A percentile compares a stretch with the other conserved stretches of the same genome.
phyloP scores from a whole-genome alignment of 2,329 filamentous ascomycete species.

The Mariannaea elegans region DNA sequence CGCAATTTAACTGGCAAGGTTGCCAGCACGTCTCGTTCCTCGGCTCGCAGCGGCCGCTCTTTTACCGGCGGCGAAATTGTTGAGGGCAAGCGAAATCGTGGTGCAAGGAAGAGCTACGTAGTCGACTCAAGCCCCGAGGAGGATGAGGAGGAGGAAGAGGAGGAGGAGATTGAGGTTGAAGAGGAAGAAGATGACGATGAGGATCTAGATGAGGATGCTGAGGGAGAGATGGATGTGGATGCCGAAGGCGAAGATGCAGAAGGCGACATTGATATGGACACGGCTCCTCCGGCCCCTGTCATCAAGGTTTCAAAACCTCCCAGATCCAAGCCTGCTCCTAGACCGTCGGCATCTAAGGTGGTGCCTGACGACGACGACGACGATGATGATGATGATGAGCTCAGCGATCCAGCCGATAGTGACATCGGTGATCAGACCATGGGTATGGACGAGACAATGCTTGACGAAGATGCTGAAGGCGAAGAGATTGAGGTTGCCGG shows the following conservation, averaged over 20 bases:
- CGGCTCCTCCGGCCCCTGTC: conserved; percentile 47
- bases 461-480: conserved; percentile 58
- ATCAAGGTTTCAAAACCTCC: conserved; percentile 61
- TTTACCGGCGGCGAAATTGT: conserved; percentile 59
- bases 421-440: conserved; percentile 52
- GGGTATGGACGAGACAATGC: conserved; percentile 56
- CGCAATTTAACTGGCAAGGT: conserved; percentile 60
- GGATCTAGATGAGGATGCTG: conserved; percentile 51
- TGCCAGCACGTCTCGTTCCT: conserved; percentile 61
- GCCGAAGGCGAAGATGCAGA: conserved; percentile 56
- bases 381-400: conserved; percentile 61
- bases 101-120: conserved; percentile 67
- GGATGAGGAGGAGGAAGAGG: conserved; percentile 53
- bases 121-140: conserved; percentile 64
- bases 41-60: conserved; percentile 52
- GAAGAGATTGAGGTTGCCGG: conserved; percentile 54
- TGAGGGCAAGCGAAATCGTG: conserved; percentile 61
- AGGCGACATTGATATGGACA: conserved; percentile 57
- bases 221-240: conserved; percentile 48
- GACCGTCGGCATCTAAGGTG: conserved; percentile 45
- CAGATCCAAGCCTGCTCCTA: conserved; percentile 47
- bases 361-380: conserved; percentile 55
- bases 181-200: conserved; percentile 54
- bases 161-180: conserved; percentile 49
- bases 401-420: conserved; percentile 63